Conservation (phyloP, 1,284 basidiomycete genomes). For the Pseudozyma pruni region DNA sequence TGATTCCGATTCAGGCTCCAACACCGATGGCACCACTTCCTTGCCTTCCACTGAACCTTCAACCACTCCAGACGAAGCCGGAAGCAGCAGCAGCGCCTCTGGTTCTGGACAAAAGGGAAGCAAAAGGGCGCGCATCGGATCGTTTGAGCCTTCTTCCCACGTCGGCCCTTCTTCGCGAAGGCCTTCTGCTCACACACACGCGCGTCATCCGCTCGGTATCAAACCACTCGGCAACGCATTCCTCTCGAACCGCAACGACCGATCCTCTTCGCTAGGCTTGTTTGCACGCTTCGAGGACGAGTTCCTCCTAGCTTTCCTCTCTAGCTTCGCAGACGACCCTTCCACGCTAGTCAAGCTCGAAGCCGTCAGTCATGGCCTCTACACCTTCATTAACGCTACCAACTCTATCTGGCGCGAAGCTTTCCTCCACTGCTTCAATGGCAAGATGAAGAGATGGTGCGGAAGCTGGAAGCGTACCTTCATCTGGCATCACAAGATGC, state of each 20-base stretch:
- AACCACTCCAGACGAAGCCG: constrained; percentile 33
- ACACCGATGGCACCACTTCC: constrained; percentile 37
- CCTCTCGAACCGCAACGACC: constrained; percentile 44
- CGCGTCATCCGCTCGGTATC: constrained; percentile 59
- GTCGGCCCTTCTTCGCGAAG: not conserved
- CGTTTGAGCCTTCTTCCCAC: constrained; percentile 8
- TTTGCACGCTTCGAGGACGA: constrained; percentile 55
- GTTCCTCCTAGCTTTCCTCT: constrained; percentile 50
- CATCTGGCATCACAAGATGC: constrained; percentile 34
- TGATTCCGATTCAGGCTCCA: constrained; percentile 33
- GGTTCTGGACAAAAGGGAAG: constrained; percentile 2
- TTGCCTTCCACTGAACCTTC: constrained; percentile 40
- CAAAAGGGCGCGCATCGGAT: constrained; percentile 25
- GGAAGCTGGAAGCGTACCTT: constrained; percentile 63
- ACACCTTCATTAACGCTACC: constrained; percentile 54
- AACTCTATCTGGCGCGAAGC: constrained; percentile 57
- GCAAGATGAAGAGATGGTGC: constrained; percentile 52
- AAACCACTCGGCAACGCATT: constrained; percentile 61
- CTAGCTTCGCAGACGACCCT: constrained; percentile 34
- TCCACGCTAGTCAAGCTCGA: constrained; percentile 40
- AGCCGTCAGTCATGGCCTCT: constrained; percentile 40
- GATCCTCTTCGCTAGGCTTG: constrained; percentile 44
- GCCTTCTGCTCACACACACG: constrained; percentile 21
- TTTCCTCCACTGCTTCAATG: constrained; percentile 42
- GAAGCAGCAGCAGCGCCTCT: constrained; percentile 19